Percentiles rank a stretch among this genome's conserved stretches.
phyloP scores from a whole-genome alignment of 495 filamentous ascomycete species.

The Trichoderma gamsii region DNA sequence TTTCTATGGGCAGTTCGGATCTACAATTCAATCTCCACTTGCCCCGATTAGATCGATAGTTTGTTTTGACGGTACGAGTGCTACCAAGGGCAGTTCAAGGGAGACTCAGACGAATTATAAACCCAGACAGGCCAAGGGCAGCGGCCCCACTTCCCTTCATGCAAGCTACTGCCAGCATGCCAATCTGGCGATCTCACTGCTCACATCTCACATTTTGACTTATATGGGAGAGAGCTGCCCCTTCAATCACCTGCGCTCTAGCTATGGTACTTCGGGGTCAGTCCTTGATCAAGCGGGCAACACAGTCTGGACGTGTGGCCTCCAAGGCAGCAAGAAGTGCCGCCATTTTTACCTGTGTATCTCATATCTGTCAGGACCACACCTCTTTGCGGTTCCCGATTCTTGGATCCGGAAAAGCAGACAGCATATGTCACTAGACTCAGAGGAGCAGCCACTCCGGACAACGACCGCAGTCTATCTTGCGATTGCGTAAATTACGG shows the following conservation, averaged over 20 bases:
- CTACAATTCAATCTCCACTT: neutral
- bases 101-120: neutral
- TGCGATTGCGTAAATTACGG: neutral
- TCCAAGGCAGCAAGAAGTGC: neutral
- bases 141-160: neutral
- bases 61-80: neutral
- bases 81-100: neutral
- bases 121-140: neutral
- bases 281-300: neutral
- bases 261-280: neutral
- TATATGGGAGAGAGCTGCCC: neutral
- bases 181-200: neutral
- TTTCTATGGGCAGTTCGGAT: neutral
- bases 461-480: neutral
- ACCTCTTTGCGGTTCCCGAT: neutral
- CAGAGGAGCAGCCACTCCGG: neutral
- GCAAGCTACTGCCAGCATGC: neutral
- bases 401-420: neutral
- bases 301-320: neutral
- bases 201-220: constrained; percentile 1
- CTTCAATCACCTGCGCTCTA: neutral
- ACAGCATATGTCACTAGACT: neutral
- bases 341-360: neutral
- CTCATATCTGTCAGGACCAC: neutral
- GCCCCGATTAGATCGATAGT: neutral